These are phyloP conservation scores for Cladorrhinum samala DNA, from an alignment of 495 filamentous ascomycete species.

Conservation along the genomic window DNA sequence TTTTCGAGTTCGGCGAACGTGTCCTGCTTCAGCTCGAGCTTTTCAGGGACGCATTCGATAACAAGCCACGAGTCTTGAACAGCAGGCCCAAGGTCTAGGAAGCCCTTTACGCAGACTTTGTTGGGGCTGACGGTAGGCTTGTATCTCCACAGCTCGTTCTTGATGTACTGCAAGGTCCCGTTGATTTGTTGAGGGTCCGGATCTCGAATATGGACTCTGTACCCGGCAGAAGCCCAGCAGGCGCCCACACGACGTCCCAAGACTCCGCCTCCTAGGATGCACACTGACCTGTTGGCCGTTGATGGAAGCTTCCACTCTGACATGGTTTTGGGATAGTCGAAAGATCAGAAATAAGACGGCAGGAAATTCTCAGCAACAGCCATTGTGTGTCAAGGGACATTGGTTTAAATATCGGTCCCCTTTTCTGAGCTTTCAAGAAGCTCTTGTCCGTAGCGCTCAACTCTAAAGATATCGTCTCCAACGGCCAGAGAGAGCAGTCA, in stretches of 20 bases:
- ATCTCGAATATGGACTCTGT: constrained; percentile 28
- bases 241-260: constrained; percentile 24
- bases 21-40: constrained; percentile 43
- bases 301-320: constrained; percentile 14
- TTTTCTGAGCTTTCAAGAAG: not conserved
- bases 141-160: constrained; percentile 16
- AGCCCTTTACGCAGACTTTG: constrained; percentile 14
- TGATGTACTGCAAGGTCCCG: constrained; percentile 24
- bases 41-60: constrained; percentile 52
- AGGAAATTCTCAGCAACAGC: no score
- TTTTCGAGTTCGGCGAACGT: constrained; percentile 44
- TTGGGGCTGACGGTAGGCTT: constrained; percentile 11
- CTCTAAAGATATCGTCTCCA: not conserved
- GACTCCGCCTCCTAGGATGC: constrained; percentile 22
- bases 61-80: constrained; percentile 44
- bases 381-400: no score
- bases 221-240: constrained; percentile 27
- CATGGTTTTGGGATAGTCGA: constrained; percentile 3
- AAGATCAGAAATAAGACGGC: no score
- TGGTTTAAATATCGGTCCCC: no score
- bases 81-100: constrained; percentile 32
- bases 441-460: not conserved
- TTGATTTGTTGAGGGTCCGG: constrained; percentile 15
- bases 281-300: constrained; percentile 9
- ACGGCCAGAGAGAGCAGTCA: not conserved